These are phyloP conservation scores for Somion occarium DNA, from an alignment of 1,284 basidiomycete species.

Conservation along the genomic window DNA sequence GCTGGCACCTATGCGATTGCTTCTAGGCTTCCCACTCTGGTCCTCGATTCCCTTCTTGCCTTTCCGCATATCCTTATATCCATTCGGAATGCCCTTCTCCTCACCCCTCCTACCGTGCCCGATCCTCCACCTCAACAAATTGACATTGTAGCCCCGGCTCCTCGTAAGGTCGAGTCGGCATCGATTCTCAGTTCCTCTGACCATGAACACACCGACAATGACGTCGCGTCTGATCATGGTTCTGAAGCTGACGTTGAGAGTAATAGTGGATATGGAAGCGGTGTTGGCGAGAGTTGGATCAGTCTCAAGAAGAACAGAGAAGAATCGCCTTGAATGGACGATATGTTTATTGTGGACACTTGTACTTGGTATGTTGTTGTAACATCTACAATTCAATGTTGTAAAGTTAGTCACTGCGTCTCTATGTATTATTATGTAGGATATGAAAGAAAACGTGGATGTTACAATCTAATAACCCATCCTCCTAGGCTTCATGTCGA, in stretches of 20 bases:
- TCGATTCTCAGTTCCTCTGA: slow-evolving; percentile 13
- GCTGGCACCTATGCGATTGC: slow-evolving; percentile 64
- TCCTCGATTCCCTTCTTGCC: slow-evolving; percentile 60
- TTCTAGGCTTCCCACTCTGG: slow-evolving; percentile 59
- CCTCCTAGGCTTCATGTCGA: too few species aligned
- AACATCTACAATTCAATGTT: too few species aligned
- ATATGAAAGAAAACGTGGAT: too few species aligned
- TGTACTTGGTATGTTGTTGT: too few species aligned
- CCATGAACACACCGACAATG: slow-evolving; percentile 28
- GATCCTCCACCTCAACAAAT: slow-evolving; percentile 12
- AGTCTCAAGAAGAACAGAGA: slow-evolving; percentile 35
- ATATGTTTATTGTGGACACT: too few species aligned
- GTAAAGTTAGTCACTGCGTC: too few species aligned
- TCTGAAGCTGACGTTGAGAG: slow-evolving; percentile 61
- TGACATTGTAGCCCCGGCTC: slow-evolving; percentile 8
- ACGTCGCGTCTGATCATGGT: slow-evolving; percentile 33
- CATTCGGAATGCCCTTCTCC: slow-evolving; percentile 54
- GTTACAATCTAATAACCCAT: too few species aligned
- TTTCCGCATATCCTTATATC: slow-evolving; percentile 62
- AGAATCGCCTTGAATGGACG: background rate
- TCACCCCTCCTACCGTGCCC: slow-evolving; percentile 38
- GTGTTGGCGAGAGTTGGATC: slow-evolving; percentile 60
- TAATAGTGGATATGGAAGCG: slow-evolving; percentile 42
- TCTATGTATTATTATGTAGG: too few species aligned
- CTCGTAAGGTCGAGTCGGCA: slow-evolving; percentile 4